Percentiles rank a stretch among this genome's conserved stretches.
Conservation (phyloP, 2,329 filamentous ascomycete species). For the Thelonectria blattea region DNA sequence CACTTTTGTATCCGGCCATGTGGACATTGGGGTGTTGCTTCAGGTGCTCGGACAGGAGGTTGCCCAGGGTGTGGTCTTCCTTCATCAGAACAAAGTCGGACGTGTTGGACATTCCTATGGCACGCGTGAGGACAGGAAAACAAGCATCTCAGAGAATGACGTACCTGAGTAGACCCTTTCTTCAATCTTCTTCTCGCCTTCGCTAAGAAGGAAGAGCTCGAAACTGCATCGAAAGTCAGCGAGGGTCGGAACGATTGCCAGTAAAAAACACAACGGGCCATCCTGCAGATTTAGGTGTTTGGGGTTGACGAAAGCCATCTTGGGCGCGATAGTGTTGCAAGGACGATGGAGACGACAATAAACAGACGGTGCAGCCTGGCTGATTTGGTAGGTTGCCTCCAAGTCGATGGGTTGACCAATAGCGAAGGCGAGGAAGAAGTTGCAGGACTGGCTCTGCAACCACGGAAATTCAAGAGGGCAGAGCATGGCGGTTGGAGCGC, state of each 20-base stretch:
- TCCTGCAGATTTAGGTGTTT: conserved; percentile 49
- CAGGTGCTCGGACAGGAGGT: conserved; percentile 85
- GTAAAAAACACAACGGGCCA: conserved; percentile 42
- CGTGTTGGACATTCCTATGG: conserved; percentile 82
- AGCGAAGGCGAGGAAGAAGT: not conserved
- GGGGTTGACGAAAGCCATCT: conserved; percentile 46
- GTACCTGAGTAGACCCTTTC: conserved; percentile 87
- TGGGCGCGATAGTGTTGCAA: conserved; percentile 11
- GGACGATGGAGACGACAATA: not conserved
- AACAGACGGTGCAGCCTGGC: not conserved
- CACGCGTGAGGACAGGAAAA: conserved; percentile 6
- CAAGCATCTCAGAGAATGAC: conserved; percentile 40
- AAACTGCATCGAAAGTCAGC: conserved; percentile 64
- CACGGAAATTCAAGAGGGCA: not conserved
- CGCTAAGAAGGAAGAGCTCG: conserved; percentile 87
- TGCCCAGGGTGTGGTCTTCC: conserved; percentile 95
- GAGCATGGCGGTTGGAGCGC: not conserved
- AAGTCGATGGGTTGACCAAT: not conserved
- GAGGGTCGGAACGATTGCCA: not conserved
- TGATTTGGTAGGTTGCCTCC: too few species aligned
- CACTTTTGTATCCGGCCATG: conserved; percentile 92
- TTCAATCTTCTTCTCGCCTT: conserved; percentile 93
- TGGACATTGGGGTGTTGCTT: conserved; percentile 82
- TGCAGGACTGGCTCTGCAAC: not conserved
- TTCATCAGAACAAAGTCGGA: conserved; percentile 95